A percentile compares a stretch with the other conserved stretches of the same genome.
Evolutionary conservation across 371 early-diverging fungal genomes (phyloP).

Genomic region (Nematocida major): DNA sequence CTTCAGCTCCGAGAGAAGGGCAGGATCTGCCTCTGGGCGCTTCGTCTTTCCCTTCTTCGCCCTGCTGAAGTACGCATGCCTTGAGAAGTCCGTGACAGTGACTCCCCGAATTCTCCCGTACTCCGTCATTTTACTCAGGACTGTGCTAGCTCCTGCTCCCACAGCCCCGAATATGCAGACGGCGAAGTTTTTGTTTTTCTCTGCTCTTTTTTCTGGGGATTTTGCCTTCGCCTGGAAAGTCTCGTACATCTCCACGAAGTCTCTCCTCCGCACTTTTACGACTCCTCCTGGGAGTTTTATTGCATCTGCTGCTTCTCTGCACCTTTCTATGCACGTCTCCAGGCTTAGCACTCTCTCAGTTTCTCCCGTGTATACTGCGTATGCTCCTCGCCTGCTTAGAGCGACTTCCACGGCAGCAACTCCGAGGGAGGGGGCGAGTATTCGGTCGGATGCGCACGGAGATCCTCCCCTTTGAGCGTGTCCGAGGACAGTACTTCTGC

Average conservation of each 20-base stretch:
- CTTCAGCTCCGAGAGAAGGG: not conserved
- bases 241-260: conserved; percentile 30
- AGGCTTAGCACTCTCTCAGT: conserved; percentile 38
- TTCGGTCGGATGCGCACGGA: conserved; percentile 84
- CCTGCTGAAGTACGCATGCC: not conserved
- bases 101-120: not conserved
- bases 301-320: not conserved
- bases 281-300: conserved; percentile 2
- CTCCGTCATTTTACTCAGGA: not conserved
- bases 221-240: not conserved
- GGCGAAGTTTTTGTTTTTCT: not conserved
- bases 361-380: conserved; percentile 67
- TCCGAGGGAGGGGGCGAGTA: conserved; percentile 80
- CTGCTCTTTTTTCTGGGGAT: not conserved
- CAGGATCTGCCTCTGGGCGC: not conserved
- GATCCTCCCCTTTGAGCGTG: conserved; percentile 96
- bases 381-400: conserved; percentile 73
- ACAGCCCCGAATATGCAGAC: conserved; percentile 2
- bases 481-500: conserved; percentile 84
- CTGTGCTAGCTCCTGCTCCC: not conserved
- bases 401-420: conserved; percentile 88
- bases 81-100: not conserved
- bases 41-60: conserved; percentile 15
- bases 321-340: not conserved
- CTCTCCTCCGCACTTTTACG: conserved; percentile 31